Percentiles rank a stretch among this genome's conserved stretches.
Conservation (phyloP, 768 basidiomycete genomes). For the Filobasidium floriforme region DNA sequence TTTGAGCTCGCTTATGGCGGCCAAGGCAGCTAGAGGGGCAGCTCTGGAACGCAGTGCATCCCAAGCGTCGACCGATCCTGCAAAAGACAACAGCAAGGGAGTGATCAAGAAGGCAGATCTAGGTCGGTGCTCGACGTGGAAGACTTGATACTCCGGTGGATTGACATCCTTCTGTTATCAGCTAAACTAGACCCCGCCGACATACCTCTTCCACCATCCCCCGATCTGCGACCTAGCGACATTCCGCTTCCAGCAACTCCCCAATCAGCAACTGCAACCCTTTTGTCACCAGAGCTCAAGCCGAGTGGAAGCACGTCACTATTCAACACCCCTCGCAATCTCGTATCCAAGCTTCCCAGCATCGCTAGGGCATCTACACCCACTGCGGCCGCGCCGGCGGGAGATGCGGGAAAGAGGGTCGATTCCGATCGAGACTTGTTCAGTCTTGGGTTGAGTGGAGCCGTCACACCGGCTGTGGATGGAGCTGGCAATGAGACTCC, state of each 20-base stretch:
- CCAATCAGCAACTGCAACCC: not conserved
- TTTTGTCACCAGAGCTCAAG: not conserved
- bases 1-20: conserved; percentile 5
- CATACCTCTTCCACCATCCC: conserved; percentile 21
- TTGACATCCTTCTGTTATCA: not conserved
- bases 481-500: not conserved
- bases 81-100: not conserved
- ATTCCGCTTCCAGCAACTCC: conserved; percentile 6
- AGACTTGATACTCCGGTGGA: not conserved
- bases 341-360: not conserved
- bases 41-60: conserved; percentile 8
- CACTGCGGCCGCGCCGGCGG: not conserved
- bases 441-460: not conserved
- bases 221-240: conserved; percentile 11
- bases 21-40: not conserved
- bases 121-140: too few species aligned
- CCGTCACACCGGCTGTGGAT: not conserved
- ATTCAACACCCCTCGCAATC: conserved; percentile 20
- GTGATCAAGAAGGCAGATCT: too few species aligned
- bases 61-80: not conserved
- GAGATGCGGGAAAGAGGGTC: not conserved
- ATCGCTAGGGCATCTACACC: not conserved
- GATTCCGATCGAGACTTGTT: conserved; percentile 2
- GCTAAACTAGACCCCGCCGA: conserved; percentile 9
- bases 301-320: not conserved